Evolutionary conservation across 2,329 filamentous ascomycete species (phyloP), one percentile per base, ranked within the genome.

Genomic region (Lanzia echinophila): DNA sequence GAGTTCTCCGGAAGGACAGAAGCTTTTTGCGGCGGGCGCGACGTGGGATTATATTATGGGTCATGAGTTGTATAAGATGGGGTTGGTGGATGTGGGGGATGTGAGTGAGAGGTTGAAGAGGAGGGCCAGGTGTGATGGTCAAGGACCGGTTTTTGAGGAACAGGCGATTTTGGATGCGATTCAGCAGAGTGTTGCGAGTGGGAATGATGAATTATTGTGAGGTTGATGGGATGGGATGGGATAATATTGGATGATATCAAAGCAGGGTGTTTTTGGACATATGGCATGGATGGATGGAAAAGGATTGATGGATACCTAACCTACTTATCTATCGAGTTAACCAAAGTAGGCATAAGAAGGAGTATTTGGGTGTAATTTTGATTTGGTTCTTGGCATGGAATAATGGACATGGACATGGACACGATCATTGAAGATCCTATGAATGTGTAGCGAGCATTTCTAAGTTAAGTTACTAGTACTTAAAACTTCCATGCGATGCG

Each of bases 11-110:
- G 76, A 81, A n/a, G 87, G 87, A 4, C 83, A 89, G 67, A 78
- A 78, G 31, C 72, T 95, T 13, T 75, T 94, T 6, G 86, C 86
- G 36, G 86, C 86, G 0, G 84, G 84, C 17, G 88, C 89, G 2
- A 86, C 90, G 0, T 97, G 92, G 92, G 91, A 96, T 64, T 75
- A 90, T 51, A 94, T 97, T 56, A 87, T 95, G 65, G 77, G 75
- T 50, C 89, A 96, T 69, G 82, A 88, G 6, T 72, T 90, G 8
- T 95, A 87, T 68, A 82, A 84, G 68, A 79, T 80, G 45, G 90
- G 90, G 0, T 74, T 88, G 19, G 84, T 96, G 24, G 88, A 97
- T 68, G 83, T 96, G 12, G 85, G 79, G 36, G 80, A 87, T 67
- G 87, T 96, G 32, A 90, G 86, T 68, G 87, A 94, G 65, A 77